A percentile compares a stretch with the other conserved stretches of the same genome.
These are phyloP conservation scores for Blastomyces gilchristii DNA, from an alignment of 2,329 filamentous ascomycete species.

Conservation along the genomic window DNA sequence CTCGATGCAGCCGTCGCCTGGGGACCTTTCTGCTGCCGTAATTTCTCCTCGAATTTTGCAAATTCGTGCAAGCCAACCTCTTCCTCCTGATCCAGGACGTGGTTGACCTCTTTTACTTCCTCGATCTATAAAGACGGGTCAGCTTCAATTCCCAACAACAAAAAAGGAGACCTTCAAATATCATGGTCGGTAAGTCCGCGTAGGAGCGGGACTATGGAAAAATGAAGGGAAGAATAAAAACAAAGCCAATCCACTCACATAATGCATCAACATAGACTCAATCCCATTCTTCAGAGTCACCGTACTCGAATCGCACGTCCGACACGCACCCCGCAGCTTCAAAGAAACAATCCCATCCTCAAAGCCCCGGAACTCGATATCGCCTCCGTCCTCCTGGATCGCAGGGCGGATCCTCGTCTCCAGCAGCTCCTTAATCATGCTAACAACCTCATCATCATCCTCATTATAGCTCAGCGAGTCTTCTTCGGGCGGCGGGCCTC, in stretches of 20 bases:
- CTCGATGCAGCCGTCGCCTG: constrained; percentile 41
- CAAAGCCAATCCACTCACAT: constrained; percentile 49
- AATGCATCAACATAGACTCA: constrained; percentile 96
- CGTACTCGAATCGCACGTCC: constrained; percentile 93
- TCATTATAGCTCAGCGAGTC: constrained; percentile 77
- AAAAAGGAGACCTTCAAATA: constrained; percentile 9
- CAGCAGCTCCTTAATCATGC: constrained; percentile 96
- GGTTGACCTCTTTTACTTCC: constrained; percentile 84
- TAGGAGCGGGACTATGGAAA: constrained; percentile 6
- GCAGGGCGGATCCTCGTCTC: constrained; percentile 91
- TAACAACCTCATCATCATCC: constrained; percentile 84
- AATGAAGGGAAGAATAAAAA: neutral
- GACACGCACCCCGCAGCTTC: constrained; percentile 83
- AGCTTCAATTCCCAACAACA: constrained; percentile 15
- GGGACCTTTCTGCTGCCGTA: constrained; percentile 48
- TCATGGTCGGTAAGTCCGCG: neutral
- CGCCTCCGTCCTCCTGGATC: constrained; percentile 94
- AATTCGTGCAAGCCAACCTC: constrained; percentile 81
- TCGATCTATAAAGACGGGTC: constrained; percentile 56
- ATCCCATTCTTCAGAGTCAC: constrained; percentile 97
- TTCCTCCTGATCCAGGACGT: constrained; percentile 85
- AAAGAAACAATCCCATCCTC: constrained; percentile 65
- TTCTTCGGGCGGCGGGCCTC: constrained; percentile 36
- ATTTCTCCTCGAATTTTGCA: constrained; percentile 85
- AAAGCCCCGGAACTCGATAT: constrained; percentile 92